Evolutionary conservation across 345 rosid genomes (phyloP).

Genomic region (Salix suchowensis): DNA sequence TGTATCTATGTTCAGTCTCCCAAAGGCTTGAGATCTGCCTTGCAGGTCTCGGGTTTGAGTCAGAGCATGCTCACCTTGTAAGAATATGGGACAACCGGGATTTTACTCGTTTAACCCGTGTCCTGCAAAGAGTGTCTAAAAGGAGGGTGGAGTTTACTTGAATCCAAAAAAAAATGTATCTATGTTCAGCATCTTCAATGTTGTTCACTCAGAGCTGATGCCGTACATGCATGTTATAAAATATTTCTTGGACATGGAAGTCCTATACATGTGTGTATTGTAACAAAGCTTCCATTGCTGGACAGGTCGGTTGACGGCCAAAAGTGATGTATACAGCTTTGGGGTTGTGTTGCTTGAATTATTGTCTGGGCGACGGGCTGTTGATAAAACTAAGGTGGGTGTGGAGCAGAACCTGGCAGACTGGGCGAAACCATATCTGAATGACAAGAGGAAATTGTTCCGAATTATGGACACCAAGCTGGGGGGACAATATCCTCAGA

Average conservation of each 20-base stretch:
- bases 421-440: constrained; percentile 89
- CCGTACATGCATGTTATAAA: too few species aligned
- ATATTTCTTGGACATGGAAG: background rate
- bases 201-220: background rate
- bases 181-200: background rate
- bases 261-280: background rate
- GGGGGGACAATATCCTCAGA: constrained; percentile 95
- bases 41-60: too few species aligned
- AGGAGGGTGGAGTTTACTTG: too few species aligned
- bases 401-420: constrained; percentile 85
- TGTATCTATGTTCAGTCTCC: too few species aligned
- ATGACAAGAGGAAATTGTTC: constrained; percentile 80
- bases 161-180: background rate
- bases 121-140: too few species aligned
- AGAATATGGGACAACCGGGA: fast-evolving
- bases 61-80: too few species aligned
- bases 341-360: constrained; percentile 93
- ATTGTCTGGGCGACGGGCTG: constrained; percentile 81
- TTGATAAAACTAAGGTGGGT: constrained; percentile 78
- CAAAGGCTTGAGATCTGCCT: too few species aligned
- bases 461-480: constrained; percentile 91
- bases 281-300: constrained; percentile 21
- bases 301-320: constrained; percentile 84
- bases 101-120: too few species aligned
- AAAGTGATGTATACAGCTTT: constrained; percentile 93